These are phyloP conservation scores for Leccinum ochraceum DNA, from an alignment of 768 basidiomycete species.

Conservation along the genomic window DNA sequence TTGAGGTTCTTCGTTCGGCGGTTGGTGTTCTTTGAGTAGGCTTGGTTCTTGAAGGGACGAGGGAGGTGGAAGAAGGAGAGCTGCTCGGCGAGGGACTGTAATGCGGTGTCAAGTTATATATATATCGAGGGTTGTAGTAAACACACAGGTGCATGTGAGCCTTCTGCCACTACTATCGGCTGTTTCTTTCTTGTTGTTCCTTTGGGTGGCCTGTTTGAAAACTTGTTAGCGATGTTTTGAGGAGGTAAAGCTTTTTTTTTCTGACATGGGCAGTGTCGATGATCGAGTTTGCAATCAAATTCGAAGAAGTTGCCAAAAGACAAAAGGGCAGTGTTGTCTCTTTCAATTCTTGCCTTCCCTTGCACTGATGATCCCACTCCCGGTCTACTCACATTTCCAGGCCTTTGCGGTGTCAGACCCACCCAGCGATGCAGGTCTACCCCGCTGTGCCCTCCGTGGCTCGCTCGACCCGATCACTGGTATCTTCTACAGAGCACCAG, in stretches of 20 bases:
- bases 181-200: slow-evolving; percentile 25
- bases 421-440: slow-evolving; percentile 7
- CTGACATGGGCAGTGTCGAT: background rate
- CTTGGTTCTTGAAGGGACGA: slow-evolving; percentile 76
- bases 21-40: slow-evolving; percentile 68
- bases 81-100: slow-evolving; percentile 70
- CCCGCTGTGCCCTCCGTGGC: slow-evolving; percentile 47
- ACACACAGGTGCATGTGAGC: slow-evolving; percentile 24
- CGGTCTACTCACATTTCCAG: no score
- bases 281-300: background rate
- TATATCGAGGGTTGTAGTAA: background rate
- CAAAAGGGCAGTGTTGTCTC: no score
- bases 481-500: slow-evolving; percentile 64
- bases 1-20: slow-evolving; percentile 81
- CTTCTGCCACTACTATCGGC: background rate
- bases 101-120: no score
- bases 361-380: background rate
- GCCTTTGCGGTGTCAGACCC: slow-evolving; percentile 3
- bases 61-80: slow-evolving; percentile 70
- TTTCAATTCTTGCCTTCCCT: no score
- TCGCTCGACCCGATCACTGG: slow-evolving; percentile 64
- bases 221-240: background rate
- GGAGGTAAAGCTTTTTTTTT: background rate
- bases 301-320: no score
- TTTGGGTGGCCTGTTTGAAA: slow-evolving; percentile 28